Conservation (phyloP, 305 asterid species). For the Salvia sclarea region DNA sequence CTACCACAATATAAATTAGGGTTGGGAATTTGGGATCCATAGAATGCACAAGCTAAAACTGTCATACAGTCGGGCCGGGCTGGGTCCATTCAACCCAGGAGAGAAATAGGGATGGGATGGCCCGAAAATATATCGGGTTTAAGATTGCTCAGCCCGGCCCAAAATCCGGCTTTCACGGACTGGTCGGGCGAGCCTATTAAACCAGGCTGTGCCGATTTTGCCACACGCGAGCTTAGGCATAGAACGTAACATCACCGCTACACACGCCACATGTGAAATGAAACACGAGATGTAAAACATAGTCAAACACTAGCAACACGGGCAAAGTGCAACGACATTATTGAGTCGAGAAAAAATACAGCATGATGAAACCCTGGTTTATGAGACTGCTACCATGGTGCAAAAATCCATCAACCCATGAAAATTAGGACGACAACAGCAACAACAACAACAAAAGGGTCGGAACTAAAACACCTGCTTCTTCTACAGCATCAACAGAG, state of each 20-base stretch:
- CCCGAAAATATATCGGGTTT: too few species aligned
- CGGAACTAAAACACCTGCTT: constrained; percentile 30
- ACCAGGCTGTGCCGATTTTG: too few species aligned
- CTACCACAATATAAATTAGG: too few species aligned
- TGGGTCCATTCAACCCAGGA: too few species aligned
- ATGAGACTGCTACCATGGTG: constrained; percentile 34
- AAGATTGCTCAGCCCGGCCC: too few species aligned
- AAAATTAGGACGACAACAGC: constrained; percentile 25
- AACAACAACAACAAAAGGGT: constrained; percentile 1
- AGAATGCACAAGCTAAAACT: too few species aligned
- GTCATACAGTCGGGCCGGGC: too few species aligned
- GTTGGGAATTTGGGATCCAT: too few species aligned
- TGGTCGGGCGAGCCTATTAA: too few species aligned
- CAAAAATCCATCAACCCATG: constrained; percentile 31
- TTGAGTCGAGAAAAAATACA: constrained; percentile 29
- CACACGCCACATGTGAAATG: background rate
- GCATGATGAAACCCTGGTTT: constrained; percentile 38
- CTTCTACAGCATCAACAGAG: constrained; percentile 35
- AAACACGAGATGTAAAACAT: background rate
- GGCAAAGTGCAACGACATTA: constrained; percentile 26
- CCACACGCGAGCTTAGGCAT: too few species aligned
- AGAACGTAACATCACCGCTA: constrained; percentile 1
- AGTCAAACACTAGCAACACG: constrained; percentile 15
- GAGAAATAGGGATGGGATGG: too few species aligned
- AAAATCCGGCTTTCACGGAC: too few species aligned